phyloP scores from a whole-genome alignment of 2,329 filamentous ascomycete species.

The Sarocladiaceae sp. region DNA sequence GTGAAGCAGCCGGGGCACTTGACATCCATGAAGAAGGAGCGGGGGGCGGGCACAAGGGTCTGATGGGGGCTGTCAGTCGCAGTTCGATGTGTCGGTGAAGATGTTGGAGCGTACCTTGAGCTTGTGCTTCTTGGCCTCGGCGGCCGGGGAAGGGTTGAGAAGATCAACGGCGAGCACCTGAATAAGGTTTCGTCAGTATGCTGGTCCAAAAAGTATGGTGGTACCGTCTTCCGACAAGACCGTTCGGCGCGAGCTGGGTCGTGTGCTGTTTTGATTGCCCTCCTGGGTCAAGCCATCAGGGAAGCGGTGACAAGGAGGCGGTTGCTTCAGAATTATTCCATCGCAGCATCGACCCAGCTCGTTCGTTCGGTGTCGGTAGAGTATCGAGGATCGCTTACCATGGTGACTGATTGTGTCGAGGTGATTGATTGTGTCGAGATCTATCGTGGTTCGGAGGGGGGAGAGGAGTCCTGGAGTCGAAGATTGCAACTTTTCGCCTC shows the following conservation, averaged over 20 bases:
- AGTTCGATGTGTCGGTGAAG: conserved; percentile 17
- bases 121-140: conserved; percentile 99
- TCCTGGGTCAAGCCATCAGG: background rate
- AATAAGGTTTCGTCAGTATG: conserved; percentile 40
- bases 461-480: no score
- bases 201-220: conserved; percentile 15
- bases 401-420: conserved; percentile 54
- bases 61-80: conserved; percentile 29
- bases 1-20: conserved; percentile 99
- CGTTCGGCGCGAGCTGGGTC: background rate
- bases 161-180: conserved; percentile 99
- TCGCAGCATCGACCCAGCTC: conserved; percentile 8
- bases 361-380: conserved; percentile 7
- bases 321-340: no score
- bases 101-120: conserved; percentile 84
- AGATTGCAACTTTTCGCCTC: no score
- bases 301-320: no score
- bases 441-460: conserved; percentile 41
- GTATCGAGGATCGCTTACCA: conserved; percentile 48
- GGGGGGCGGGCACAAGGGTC: conserved; percentile 91
- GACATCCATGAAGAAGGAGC: conserved; percentile 99
- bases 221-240: conserved; percentile 3
- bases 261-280: background rate
- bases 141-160: conserved; percentile 94
- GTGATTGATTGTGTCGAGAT: conserved; percentile 31